Conservation (phyloP, 106 monocot genomes). For the Narthecium ossifragum region DNA sequence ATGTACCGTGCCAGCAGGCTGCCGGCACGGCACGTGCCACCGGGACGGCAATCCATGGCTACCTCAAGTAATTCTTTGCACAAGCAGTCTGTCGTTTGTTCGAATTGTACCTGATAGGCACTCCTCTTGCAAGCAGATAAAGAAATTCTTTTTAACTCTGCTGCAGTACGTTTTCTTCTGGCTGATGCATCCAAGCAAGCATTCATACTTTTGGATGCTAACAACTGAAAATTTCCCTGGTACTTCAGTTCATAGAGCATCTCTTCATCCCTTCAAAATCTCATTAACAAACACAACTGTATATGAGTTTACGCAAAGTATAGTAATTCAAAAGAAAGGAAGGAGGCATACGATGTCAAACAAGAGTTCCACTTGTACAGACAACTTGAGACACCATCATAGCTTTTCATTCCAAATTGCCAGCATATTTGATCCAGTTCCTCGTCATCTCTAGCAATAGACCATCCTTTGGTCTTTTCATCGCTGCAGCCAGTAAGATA, state of each 20-base stretch:
- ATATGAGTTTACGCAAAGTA: neutral
- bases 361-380: conserved; percentile 27
- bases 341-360: conserved; percentile 26
- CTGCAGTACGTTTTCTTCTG: conserved; percentile 31
- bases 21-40: too few species aligned
- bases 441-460: conserved; percentile 5
- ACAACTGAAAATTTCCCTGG: conserved; percentile 36
- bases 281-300: neutral
- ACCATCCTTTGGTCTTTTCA: conserved; percentile 57
- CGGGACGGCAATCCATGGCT: too few species aligned
- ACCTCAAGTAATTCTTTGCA: too few species aligned
- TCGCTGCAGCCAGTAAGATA: conserved; percentile 42
- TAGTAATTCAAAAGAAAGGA: conserved; percentile 3
- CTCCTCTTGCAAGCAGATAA: conserved; percentile 53
- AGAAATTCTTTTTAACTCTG: conserved; percentile 19
- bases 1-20: too few species aligned
- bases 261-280: conserved; percentile 23
- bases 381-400: conserved; percentile 27
- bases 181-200: conserved; percentile 53
- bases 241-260: conserved; percentile 15
- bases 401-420: conserved; percentile 24
- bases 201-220: conserved; percentile 6
- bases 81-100: too few species aligned
- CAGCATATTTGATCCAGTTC: conserved; percentile 49
- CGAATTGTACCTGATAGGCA: conserved; percentile 55